Base-by-base conservation (phyloP, 1,139 yeast species). In the Hansenula lynferdii region DNA sequence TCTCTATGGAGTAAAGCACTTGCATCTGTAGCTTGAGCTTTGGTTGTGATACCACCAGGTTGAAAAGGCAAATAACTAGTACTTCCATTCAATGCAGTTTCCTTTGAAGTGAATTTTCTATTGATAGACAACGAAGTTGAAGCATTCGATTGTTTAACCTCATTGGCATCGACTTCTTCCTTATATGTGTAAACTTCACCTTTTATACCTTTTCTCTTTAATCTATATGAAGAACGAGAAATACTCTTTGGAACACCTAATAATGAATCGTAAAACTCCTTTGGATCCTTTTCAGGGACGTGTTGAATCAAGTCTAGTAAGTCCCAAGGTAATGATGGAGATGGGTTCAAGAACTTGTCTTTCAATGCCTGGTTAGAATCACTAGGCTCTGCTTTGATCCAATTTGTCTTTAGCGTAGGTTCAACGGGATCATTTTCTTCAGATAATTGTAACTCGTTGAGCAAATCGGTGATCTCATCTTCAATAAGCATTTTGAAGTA, bases 41-140 rank as follows among this genome's bases (percentile, higher is more conserved):
- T 54, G 28, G 64, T 65, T 47, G 78, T 61, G 15, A 86, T 58
- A 3, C 97, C 97, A 48, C 98, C 97, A 0, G 98, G 98, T 39
- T 85, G 82, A 57, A 94, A 92, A 0, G 99, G 98, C 53, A 92
- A 64, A 53, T 75, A 85, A 18, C 80, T 75, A 0, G 95, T 73
- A 8, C 79, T 70, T 0, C 97, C 97, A 35, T 74, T 67, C 2
- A 86, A 65, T 3, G 80, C 66, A 38, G 80, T 84, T 21, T 71
- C 67, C 47, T 77, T 79, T 4, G 83, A 70, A 8, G 80, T 77
- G 48, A 80, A 77, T 43, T 80, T 75, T 48, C 98, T 71, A 31
- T 72, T 79, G 42, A 89, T 58, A 2, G 95, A 80, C 38, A 89
- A 64, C 0, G 96, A 85, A 47, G 81, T 83, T 16, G 80, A 70